Base-by-base conservation (phyloP, 345 rosid genomes). In the Ceriops decandra region DNA sequence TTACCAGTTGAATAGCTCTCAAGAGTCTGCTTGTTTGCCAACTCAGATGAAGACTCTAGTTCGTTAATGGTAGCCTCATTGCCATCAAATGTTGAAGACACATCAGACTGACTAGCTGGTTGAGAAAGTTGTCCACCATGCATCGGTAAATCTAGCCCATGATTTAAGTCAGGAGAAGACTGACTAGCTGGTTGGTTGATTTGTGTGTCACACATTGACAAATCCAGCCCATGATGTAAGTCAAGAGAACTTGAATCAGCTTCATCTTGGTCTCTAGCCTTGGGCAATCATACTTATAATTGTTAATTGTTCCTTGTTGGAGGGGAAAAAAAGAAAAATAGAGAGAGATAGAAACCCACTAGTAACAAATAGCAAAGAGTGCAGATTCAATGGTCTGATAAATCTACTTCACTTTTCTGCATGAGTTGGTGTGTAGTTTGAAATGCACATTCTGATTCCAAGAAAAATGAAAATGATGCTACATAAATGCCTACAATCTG, bases 221-320 rank as follows among this genome's bases (percentile, higher is more conserved):
- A 63, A 71, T 66, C 64, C 60, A 19, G 15, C 19, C 28, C 60
- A 62, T 69, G 70, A 69, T 61, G 71, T 57, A 68, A 46, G 63
- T 56, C 32, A 30, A 27, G 0, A 60, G 54, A 70, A 62, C 38
- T 70, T 16, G 77, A 74, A 67, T 68, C 84, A 77, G 62, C 66
- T 72, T 63, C 82, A 66, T 22, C 42, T 33, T 70, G 56, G 31
- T 65, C 73, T 58, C 64, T 60, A 54, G 72, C 72, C 87, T 83
- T 56, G 38, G 57, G 53, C 56, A 70, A 71, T 70, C 64, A 73
- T 32, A n/a, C n/a, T 42, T 42, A 24, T 17, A 16, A 27, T 26
- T 26, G 24, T 10, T 53, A 53, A 53, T 53, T 22, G 26, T 7
- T 53, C 3, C 57, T n/a, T 20, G 22, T 21, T 24, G 13, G 22